Percentiles rank a stretch among this genome's conserved stretches.
These are phyloP conservation scores for Mitragyna speciosa DNA, from an alignment of 257 asterid species.

Conservation along the genomic window DNA sequence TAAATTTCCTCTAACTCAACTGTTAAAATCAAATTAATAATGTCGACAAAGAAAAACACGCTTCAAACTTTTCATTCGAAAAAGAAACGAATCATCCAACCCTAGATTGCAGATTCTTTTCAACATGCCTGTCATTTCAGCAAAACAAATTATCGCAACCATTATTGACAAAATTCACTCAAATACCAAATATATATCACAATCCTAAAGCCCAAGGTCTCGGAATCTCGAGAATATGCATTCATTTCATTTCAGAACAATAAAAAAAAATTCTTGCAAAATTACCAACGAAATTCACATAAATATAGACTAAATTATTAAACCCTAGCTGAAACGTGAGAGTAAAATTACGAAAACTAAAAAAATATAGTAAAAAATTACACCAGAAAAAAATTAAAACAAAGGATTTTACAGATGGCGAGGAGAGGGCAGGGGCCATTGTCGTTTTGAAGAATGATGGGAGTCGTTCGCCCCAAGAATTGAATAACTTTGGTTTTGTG, in stretches of 20 bases:
- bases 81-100: not conserved
- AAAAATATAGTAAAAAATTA: not conserved
- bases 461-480: constrained; percentile 75
- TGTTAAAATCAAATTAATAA: not conserved
- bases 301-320: not conserved
- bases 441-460: constrained; percentile 86
- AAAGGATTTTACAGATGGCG: constrained; percentile 61
- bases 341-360: not conserved
- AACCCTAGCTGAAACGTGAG: not conserved
- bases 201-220: not conserved
- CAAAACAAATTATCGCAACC: not conserved
- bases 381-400: not conserved
- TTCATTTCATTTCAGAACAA: not conserved
- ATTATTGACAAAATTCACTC: not conserved
- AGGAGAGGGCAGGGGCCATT: constrained; percentile 99
- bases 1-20: not conserved
- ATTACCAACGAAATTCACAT: not conserved
- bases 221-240: not conserved
- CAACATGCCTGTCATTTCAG: not conserved
- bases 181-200: not conserved
- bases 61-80: not conserved
- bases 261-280: not conserved
- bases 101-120: not conserved
- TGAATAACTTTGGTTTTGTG: constrained; percentile 74
- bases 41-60: not conserved